Percentiles rank a stretch among this genome's conserved stretches.
Evolutionary conservation across 2,329 filamentous ascomycete species (phyloP).

Genomic region (Orbilia javanica): DNA sequence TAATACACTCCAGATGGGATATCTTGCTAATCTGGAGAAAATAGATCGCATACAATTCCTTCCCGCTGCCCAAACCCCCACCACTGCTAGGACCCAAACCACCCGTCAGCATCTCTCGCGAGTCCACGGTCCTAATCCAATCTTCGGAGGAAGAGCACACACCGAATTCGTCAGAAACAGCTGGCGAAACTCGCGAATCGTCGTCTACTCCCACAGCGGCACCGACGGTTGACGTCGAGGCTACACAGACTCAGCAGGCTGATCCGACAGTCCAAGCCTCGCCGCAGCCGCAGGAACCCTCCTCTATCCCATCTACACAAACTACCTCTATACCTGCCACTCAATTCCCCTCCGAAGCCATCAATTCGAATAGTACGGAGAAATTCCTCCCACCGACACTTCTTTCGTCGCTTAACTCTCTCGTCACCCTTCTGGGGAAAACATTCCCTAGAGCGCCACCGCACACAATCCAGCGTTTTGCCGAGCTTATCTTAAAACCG

Average conservation of each 20-base stretch:
- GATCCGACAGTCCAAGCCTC: conserved; percentile 22
- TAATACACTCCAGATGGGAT: background rate
- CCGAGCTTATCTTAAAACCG: conserved; percentile 84
- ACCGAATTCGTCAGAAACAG: conserved; percentile 12
- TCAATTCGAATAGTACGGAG: conserved; percentile 5
- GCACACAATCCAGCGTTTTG: conserved; percentile 90
- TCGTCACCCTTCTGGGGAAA: conserved; percentile 71
- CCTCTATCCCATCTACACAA: conserved; percentile 13
- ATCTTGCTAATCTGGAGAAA: background rate
- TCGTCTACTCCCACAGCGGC: conserved; percentile 26
- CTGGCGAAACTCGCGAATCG: conserved; percentile 30
- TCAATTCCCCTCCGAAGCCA: conserved; percentile 30
- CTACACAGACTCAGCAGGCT: conserved; percentile 45
- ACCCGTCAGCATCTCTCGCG: conserved; percentile 51
- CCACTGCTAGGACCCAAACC: conserved; percentile 44
- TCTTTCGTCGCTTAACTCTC: conserved; percentile 62
- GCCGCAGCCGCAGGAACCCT: conserved; percentile 1
- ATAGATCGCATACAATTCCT: conserved; percentile 56
- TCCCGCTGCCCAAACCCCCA: conserved; percentile 51
- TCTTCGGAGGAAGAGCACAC: conserved; percentile 49
- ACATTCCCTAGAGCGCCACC: conserved; percentile 82
- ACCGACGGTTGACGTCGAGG: conserved; percentile 45
- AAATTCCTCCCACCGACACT: conserved; percentile 62
- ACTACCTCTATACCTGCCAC: conserved; percentile 50
- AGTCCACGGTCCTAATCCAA: conserved; percentile 48